Evolutionary conservation across 2,329 filamentous ascomycete genomes (phyloP).

Genomic region (Phyllosticta paracitricarpa): DNA sequence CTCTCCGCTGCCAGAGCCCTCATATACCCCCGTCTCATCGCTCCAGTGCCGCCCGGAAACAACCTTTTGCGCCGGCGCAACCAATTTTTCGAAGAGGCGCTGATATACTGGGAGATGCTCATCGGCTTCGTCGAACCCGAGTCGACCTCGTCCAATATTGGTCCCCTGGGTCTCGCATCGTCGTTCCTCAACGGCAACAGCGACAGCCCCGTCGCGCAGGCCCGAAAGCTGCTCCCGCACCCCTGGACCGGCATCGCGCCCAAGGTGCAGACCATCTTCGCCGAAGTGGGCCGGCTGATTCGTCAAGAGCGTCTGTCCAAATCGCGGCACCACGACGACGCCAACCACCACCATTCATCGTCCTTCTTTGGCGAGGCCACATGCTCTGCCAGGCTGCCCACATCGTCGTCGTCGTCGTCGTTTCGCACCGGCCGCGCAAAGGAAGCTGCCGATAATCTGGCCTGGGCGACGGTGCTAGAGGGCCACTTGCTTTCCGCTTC

Average conservation of each 20-base stretch:
- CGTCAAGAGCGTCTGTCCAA: slow-evolving; percentile 23
- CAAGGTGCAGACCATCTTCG: slow-evolving; percentile 35
- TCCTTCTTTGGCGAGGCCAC: neutral
- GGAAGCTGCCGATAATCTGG: slow-evolving; percentile 24
- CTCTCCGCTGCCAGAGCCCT: slow-evolving; percentile 38
- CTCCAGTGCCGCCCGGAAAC: slow-evolving; percentile 19
- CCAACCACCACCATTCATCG: neutral
- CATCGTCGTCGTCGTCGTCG: neutral
- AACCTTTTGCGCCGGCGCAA: slow-evolving; percentile 25
- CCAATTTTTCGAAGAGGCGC: slow-evolving; percentile 46
- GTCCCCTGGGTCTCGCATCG: slow-evolving; percentile 2
- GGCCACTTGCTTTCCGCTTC: slow-evolving; percentile 37
- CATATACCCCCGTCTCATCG: slow-evolving; percentile 35
- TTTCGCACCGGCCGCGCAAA: slow-evolving; percentile 12
- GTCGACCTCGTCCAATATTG: slow-evolving; percentile 3
- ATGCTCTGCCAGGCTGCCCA: neutral
- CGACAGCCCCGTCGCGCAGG: slow-evolving; percentile 18
- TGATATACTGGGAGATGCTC: slow-evolving; percentile 51
- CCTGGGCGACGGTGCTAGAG: slow-evolving; percentile 36
- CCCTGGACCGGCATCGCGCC: slow-evolving; percentile 41
- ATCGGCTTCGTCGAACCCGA: slow-evolving; percentile 44
- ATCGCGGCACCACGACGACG: neutral
- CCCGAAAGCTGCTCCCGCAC: slow-evolving; percentile 33
- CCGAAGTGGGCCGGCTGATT: slow-evolving; percentile 36
- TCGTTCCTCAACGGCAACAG: slow-evolving; percentile 6